These are phyloP conservation scores for Suhomyces choctaworum DNA, from an alignment of 1,139 yeast genomes.

Conservation along the genomic window DNA sequence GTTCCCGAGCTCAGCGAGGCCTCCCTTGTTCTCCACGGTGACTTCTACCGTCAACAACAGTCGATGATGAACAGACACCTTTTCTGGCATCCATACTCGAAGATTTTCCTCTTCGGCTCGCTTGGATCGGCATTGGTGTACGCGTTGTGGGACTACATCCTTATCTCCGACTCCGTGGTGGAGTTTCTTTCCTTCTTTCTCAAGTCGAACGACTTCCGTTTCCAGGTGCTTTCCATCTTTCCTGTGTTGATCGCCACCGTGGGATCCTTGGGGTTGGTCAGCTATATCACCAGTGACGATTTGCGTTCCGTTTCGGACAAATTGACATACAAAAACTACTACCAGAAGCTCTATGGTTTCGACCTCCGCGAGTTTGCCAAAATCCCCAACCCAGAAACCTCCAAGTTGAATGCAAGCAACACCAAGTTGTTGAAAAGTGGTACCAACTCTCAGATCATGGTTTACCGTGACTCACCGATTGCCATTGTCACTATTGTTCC, in stretches of 20 bases:
- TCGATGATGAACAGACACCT: constrained; percentile 49
- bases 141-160: constrained; percentile 37
- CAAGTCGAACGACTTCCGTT: constrained; percentile 28
- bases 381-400: constrained; percentile 24
- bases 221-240: constrained; percentile 27
- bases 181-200: constrained; percentile 33
- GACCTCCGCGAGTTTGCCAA: constrained; percentile 50
- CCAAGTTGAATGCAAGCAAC: constrained; percentile 22
- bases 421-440: constrained; percentile 32
- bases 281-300: constrained; percentile 47
- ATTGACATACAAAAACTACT: constrained; percentile 30
- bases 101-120: constrained; percentile 27
- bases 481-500: constrained; percentile 53
- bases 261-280: constrained; percentile 29
- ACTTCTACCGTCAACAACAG: constrained; percentile 59
- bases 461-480: constrained; percentile 68
- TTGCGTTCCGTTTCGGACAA: constrained; percentile 47
- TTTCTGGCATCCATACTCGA: constrained; percentile 49
- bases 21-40: constrained; percentile 62
- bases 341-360: constrained; percentile 52
- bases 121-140: constrained; percentile 24
- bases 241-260: constrained; percentile 29
- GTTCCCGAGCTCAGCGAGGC: constrained; percentile 61
- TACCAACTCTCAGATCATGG: constrained; percentile 52
- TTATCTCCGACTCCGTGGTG: constrained; percentile 33